Evolutionary conservation across 106 monocot species (phyloP).

Genomic region (Allium sativum): DNA sequence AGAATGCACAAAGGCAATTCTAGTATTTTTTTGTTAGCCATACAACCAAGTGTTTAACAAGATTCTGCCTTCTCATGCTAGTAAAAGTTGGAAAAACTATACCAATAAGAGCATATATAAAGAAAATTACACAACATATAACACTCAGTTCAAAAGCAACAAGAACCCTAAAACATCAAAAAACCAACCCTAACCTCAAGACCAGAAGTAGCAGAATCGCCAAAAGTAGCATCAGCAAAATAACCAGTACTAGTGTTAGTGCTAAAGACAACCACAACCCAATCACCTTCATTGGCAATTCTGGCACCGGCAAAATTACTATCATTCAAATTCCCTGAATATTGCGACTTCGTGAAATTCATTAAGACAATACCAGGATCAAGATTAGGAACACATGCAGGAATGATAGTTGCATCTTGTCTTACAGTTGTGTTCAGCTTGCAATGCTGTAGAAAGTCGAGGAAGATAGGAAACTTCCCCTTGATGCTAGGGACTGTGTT

Average conservation of each 20-base stretch:
- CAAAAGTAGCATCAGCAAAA: slow-evolving; percentile 17
- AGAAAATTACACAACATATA: no score
- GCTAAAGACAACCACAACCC: slow-evolving; percentile 82
- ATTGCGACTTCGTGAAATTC: slow-evolving; percentile 87
- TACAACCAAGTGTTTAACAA: no score
- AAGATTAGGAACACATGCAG: slow-evolving; percentile 65
- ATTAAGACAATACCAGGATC: slow-evolving; percentile 34
- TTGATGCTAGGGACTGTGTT: slow-evolving; percentile 71
- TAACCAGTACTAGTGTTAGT: slow-evolving; percentile 43
- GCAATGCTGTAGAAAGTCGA: slow-evolving; percentile 41
- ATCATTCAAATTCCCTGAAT: slow-evolving; percentile 43
- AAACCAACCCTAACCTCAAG: slow-evolving; percentile 4
- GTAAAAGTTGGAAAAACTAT: no score
- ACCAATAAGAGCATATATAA: no score
- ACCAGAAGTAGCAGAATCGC: slow-evolving; percentile 6
- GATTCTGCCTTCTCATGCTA: no score
- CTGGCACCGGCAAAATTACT: slow-evolving; percentile 45
- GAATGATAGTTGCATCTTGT: slow-evolving; percentile 54
- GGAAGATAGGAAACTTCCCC: slow-evolving; percentile 59
- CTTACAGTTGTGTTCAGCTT: slow-evolving; percentile 65
- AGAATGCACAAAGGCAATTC: no score
- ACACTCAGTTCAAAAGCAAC: not conserved
- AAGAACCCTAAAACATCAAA: slow-evolving; percentile 24
- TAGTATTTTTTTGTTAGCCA: no score
- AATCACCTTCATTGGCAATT: slow-evolving; percentile 63